Evolutionary conservation across 257 asterid species (phyloP).

Genomic region (Solanum chilense): DNA sequence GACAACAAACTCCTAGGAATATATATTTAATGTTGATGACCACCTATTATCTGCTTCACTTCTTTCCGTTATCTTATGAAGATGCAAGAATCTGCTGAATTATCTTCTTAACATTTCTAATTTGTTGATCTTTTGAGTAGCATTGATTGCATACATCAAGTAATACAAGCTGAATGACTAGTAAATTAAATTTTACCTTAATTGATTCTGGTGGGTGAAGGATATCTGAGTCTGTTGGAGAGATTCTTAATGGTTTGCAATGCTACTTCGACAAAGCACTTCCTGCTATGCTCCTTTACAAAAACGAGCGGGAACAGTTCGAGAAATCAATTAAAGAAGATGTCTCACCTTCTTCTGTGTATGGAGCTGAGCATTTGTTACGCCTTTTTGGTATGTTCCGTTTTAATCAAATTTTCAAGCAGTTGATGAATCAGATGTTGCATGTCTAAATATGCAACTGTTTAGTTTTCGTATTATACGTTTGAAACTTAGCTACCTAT

Average conservation of each 20-base stretch:
- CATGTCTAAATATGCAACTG: neutral
- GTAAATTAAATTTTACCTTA: neutral
- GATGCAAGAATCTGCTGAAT: neutral
- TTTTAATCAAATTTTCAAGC: neutral
- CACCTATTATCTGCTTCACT: neutral
- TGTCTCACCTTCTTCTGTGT: constrained; percentile 45
- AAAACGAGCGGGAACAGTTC: constrained; percentile 55
- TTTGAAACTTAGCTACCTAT: neutral
- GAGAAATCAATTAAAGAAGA: constrained; percentile 23
- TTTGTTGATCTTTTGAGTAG: neutral
- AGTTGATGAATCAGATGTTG: neutral
- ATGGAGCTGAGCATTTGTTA: constrained; percentile 76
- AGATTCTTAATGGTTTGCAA: constrained; percentile 44
- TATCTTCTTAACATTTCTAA: neutral
- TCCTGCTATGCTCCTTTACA: constrained; percentile 62
- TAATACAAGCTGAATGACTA: neutral
- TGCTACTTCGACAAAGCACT: constrained; percentile 64
- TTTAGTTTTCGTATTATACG: neutral
- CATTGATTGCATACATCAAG: neutral
- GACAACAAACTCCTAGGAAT: neutral
- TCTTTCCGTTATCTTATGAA: neutral
- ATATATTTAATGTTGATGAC: neutral
- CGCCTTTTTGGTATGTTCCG: constrained; percentile 59
- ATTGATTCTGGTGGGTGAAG: constrained; percentile 29
- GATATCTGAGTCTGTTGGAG: constrained; percentile 29